phyloP scores from a whole-genome alignment of 2,329 filamentous ascomycete genomes.

The Exophiala lecanii-corni region DNA sequence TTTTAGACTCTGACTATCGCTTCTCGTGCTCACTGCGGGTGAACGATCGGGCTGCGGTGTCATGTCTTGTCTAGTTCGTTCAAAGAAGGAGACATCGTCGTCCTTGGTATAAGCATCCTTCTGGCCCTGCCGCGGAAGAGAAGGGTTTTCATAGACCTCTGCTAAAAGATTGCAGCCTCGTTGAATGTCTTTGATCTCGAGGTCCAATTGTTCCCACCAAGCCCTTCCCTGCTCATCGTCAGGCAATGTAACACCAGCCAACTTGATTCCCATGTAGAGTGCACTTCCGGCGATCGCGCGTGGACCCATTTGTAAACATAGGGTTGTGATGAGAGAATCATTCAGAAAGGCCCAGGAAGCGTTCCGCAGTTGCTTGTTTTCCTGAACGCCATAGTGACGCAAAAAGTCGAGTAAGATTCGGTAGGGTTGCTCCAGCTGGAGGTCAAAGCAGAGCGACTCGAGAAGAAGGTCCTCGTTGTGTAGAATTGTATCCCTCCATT shows the following conservation, averaged over 20 bases:
- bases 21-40: slow-evolving; percentile 28
- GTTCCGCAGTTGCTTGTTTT: slow-evolving; percentile 78
- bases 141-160: slow-evolving; percentile 45
- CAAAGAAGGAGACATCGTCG: slow-evolving; percentile 30
- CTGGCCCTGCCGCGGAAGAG: slow-evolving; percentile 40
- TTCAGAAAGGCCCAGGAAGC: slow-evolving; percentile 92
- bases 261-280: slow-evolving; percentile 78
- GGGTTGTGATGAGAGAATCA: slow-evolving; percentile 76
- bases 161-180: slow-evolving; percentile 73
- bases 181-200: slow-evolving; percentile 64
- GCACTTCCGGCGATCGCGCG: slow-evolving; percentile 78
- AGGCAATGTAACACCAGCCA: slow-evolving; percentile 65
- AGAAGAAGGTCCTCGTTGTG: slow-evolving; percentile 89
- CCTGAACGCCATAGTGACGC: slow-evolving; percentile 65
- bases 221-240: slow-evolving; percentile 70
- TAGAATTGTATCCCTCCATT: slow-evolving; percentile 91
- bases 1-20: slow-evolving; percentile 34
- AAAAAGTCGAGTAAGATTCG: slow-evolving; percentile 77
- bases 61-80: slow-evolving; percentile 33
- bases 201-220: slow-evolving; percentile 81
- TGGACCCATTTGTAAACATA: slow-evolving; percentile 76
- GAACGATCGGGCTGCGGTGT: slow-evolving; percentile 18
- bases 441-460: slow-evolving; percentile 87
- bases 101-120: slow-evolving; percentile 38
- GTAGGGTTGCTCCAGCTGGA: slow-evolving; percentile 86